Conservation (phyloP, 805 yeast genomes). For the Saccharomycopsis guyanensis region DNA sequence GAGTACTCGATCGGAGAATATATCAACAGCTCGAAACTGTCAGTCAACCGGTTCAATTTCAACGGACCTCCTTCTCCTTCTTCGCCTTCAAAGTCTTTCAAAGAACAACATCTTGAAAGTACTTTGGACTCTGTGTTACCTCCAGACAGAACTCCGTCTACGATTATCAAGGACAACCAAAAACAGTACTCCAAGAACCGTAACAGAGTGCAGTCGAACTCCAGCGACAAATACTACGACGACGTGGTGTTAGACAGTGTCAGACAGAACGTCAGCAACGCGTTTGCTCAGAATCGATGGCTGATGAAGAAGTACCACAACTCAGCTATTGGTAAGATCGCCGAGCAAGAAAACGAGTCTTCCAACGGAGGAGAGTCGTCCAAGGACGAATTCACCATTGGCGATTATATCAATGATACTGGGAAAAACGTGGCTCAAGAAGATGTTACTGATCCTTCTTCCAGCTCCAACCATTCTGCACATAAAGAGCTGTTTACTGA, state of each 20-base stretch:
- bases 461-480: slow-evolving; percentile 3
- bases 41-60: slow-evolving; percentile 12
- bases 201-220: slow-evolving; percentile 4
- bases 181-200: slow-evolving; percentile 7
- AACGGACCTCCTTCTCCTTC: neutral
- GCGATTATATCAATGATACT: slow-evolving; percentile 17
- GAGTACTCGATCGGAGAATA: slow-evolving; percentile 8
- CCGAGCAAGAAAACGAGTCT: slow-evolving; percentile 2
- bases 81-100: neutral
- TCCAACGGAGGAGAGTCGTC: slow-evolving; percentile 1
- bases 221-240: slow-evolving; percentile 17
- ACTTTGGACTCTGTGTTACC: slow-evolving; percentile 20
- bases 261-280: slow-evolving; percentile 17
- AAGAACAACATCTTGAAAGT: slow-evolving; percentile 11
- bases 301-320: neutral
- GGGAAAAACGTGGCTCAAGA: neutral
- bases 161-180: slow-evolving; percentile 19
- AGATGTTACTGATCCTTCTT: slow-evolving; percentile 8
- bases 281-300: slow-evolving; percentile 3
- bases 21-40: slow-evolving; percentile 9
- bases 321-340: neutral
- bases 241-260: slow-evolving; percentile 20
- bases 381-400: slow-evolving; percentile 19
- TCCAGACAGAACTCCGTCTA: slow-evolving; percentile 19
- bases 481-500: slow-evolving; percentile 1